These are phyloP conservation scores for Fonsecaea pedrosoi DNA, from an alignment of 2,329 filamentous ascomycete species.

Conservation along the genomic window DNA sequence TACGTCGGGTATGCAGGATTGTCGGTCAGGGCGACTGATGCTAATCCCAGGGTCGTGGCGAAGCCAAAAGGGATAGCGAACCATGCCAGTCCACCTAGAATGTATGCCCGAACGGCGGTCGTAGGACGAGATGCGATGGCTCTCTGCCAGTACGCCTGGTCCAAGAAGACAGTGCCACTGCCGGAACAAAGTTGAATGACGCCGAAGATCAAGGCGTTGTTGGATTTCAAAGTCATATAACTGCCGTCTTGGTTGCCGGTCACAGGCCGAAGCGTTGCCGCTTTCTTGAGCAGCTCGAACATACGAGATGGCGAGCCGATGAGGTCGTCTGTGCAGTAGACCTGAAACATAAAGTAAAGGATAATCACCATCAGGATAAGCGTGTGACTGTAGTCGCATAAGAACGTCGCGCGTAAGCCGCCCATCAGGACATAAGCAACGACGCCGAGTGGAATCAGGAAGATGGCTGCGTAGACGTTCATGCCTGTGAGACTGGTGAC, in stretches of 20 bases:
- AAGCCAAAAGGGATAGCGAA: conserved; percentile 58
- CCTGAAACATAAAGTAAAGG: conserved; percentile 63
- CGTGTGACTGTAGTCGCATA: conserved; percentile 83
- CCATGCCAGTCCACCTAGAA: conserved; percentile 56
- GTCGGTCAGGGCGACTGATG: conserved; percentile 53
- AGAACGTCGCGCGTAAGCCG: conserved; percentile 67
- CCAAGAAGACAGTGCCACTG: conserved; percentile 47
- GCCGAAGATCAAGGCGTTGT: conserved; percentile 54
- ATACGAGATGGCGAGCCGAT: conserved; percentile 71
- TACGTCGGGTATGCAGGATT: conserved; percentile 53
- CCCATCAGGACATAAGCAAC: conserved; percentile 75
- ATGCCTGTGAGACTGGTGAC: conserved; percentile 71
- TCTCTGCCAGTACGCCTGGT: conserved; percentile 57
- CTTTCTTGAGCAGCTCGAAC: conserved; percentile 58
- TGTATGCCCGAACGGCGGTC: conserved; percentile 48
- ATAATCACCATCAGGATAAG: conserved; percentile 76
- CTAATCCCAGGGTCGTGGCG: conserved; percentile 55
- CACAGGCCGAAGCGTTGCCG: conserved; percentile 55
- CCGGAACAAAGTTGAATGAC: conserved; percentile 51
- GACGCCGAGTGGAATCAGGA: conserved; percentile 79
- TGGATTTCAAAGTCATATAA: conserved; percentile 62
- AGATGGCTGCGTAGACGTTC: conserved; percentile 80
- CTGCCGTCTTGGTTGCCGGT: conserved; percentile 61
- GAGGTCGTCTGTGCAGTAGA: conserved; percentile 72
- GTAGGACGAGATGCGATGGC: conserved; percentile 51